These are phyloP conservation scores for Santalum album DNA, from an alignment of 164 flowering plant species.

Conservation along the genomic window DNA sequence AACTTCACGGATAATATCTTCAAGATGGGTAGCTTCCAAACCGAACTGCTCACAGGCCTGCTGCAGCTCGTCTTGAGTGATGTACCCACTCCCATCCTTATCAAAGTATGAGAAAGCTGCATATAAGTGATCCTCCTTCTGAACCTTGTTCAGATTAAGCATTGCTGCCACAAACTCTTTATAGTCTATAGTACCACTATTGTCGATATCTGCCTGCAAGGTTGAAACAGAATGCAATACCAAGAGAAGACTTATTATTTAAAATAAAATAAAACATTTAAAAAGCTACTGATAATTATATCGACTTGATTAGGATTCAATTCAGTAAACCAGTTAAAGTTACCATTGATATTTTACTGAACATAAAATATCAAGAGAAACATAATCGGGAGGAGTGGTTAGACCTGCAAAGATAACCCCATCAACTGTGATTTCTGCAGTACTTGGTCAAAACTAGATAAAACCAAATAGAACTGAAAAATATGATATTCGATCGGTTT, in stretches of 20 bases:
- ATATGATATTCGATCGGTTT: too few species aligned
- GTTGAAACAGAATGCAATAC: not conserved
- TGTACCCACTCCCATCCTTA: conserved; percentile 77
- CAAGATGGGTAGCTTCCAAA: conserved; percentile 33
- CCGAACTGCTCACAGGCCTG: conserved; percentile 65
- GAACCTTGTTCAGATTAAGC: conserved; percentile 57
- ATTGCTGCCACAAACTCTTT: conserved; percentile 65
- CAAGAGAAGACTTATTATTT: not conserved
- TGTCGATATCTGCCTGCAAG: conserved; percentile 56
- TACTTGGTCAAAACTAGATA: too few species aligned
- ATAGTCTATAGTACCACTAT: conserved; percentile 68
- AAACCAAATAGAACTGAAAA: too few species aligned
- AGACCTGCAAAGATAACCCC: too few species aligned
- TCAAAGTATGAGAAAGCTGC: conserved; percentile 74
- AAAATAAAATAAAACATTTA: too few species aligned
- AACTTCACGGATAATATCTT: conserved; percentile 59
- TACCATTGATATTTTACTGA: too few species aligned
- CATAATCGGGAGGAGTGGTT: too few species aligned
- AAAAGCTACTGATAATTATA: too few species aligned
- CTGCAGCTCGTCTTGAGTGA: conserved; percentile 68
- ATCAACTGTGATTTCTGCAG: too few species aligned
- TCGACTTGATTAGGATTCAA: too few species aligned
- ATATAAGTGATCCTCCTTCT: conserved; percentile 57
- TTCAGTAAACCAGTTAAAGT: too few species aligned
- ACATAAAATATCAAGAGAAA: too few species aligned